Base-by-base conservation (phyloP, 1,284 basidiomycete genomes). In the Hymenochaete sp. region DNA sequence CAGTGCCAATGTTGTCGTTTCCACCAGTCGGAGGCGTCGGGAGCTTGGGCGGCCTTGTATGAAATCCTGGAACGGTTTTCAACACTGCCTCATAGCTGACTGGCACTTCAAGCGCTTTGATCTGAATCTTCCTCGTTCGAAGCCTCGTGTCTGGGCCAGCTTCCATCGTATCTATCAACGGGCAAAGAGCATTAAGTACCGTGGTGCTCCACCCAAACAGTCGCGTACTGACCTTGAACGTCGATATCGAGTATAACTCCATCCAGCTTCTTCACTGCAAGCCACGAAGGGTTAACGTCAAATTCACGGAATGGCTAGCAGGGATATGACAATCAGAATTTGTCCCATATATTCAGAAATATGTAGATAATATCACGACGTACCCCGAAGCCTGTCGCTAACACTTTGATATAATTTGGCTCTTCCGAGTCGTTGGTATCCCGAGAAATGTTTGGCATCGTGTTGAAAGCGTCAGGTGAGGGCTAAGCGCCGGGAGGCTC, bases 61-160 rank as follows among this genome's bases (percentile, higher is more conserved):
- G 78, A 24, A 86, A 59, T 10, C 71, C 69, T 8, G 83, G 78
- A 0, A 79, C 69, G 43, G 66, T 64, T 36, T 68, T 63, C 7
- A 80, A 65, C 3, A 85, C 75, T n/a, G 68, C 71, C 25, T 75
- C 68, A 56, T 85, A 86, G 2, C 67, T 66, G 43, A 80, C 71
- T 16, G 80, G 78, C 4, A 86, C 63, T 41, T 77, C 61, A 46
- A 84, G 63, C 4, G 72, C 58, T 14, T 79, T 77, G 50, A 85
- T 75, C 53, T 79, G 77, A 45, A 84, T 72, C 56, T 60, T 53
- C 44, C 37, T 48, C 38, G 37, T 47, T 18, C 48, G 14, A 5
- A 19, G 13, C 13, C 13, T 5, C 5, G 8, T 35, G 8, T 5
- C 5, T 35, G 21, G 5, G 21, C 13, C 32, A 35, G 21, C 8